Conservation (phyloP, 2,329 filamentous ascomycete species). For the Teratosphaeria zuluensis region DNA sequence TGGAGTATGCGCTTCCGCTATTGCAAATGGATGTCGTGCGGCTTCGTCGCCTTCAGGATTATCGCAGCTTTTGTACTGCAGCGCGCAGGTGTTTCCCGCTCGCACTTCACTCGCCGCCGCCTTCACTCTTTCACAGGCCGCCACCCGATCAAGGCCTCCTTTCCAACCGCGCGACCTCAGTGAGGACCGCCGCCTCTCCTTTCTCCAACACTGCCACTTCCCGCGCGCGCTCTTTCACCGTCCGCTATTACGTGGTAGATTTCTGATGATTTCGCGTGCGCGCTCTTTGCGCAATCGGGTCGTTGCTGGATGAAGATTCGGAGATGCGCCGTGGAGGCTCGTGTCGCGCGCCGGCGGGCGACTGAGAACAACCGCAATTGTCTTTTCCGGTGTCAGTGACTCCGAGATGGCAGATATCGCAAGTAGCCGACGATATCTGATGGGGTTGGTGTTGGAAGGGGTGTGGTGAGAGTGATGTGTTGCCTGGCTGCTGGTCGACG, state of each 20-base stretch:
- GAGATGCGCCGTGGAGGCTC: constrained; percentile 6
- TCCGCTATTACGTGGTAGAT: neutral
- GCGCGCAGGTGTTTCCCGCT: neutral
- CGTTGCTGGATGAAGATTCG: neutral
- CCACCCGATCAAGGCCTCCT: constrained; percentile 16
- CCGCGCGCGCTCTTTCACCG: constrained; percentile 4
- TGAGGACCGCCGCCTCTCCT: constrained; percentile 21
- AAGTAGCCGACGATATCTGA: constrained; percentile 22
- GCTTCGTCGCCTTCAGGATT: constrained; percentile 6
- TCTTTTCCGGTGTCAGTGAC: constrained; percentile 6
- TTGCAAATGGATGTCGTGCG: constrained; percentile 1
- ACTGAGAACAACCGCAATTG: constrained; percentile 10
- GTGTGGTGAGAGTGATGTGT: constrained; percentile 6
- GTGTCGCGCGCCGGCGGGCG: constrained; percentile 24
- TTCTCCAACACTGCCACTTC: constrained; percentile 8
- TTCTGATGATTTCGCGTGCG: constrained; percentile 15
- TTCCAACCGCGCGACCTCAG: constrained; percentile 20
- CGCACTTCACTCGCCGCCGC: neutral
- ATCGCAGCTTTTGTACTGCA: neutral
- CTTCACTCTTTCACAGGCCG: constrained; percentile 8
- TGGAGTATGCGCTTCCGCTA: neutral
- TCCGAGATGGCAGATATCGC: constrained; percentile 18
- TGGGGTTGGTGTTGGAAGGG: constrained; percentile 11
- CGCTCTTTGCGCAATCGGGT: constrained; percentile 12
- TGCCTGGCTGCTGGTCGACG: constrained; percentile 1